A percentile compares a stretch with the other conserved stretches of the same genome.
phyloP scores from a whole-genome alignment of 176 grass and related monocot genomes.

The Areca catechu region DNA sequence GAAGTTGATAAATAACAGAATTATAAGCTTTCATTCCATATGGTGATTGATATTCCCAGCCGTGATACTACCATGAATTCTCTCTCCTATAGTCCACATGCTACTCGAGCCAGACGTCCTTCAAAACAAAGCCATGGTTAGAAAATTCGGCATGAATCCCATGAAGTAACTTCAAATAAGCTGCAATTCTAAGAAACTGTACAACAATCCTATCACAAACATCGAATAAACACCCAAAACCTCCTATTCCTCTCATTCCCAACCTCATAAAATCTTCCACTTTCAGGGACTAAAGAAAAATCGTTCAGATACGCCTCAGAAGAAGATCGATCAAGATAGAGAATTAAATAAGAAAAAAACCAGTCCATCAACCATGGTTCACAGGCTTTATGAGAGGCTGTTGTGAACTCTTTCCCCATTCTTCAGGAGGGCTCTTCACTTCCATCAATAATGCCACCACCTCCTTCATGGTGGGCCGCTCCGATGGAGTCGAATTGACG shows the following conservation, averaged over 20 bases:
- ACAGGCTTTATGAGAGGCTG: slow-evolving; percentile 65
- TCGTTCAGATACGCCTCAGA: no score
- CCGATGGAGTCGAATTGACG: slow-evolving; percentile 59
- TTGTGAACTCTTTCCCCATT: slow-evolving; percentile 86
- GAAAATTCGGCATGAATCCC: not conserved
- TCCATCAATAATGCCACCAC: slow-evolving; percentile 91
- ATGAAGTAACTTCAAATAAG: not conserved
- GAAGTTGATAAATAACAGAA: no score
- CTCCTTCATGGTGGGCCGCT: slow-evolving; percentile 96
- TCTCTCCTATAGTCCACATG: no score
- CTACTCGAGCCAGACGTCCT: no score
- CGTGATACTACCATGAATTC: no score
- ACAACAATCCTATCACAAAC: not conserved
- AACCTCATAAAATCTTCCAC: no score
- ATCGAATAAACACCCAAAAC: no score
- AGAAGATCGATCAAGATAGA: no score
- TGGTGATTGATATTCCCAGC: no score
- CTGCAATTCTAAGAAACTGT: not conserved
- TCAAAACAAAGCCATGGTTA: not conserved
- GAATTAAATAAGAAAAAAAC: not conserved
- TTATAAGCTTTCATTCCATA: no score
- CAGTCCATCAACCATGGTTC: slow-evolving; percentile 10
- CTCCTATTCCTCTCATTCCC: no score
- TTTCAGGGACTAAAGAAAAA: no score
- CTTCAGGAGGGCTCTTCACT: slow-evolving; percentile 85